Percentiles rank a stretch among this genome's conserved stretches.
phyloP scores from a whole-genome alignment of 164 flowering plant species.

The Vitis rupestris region DNA sequence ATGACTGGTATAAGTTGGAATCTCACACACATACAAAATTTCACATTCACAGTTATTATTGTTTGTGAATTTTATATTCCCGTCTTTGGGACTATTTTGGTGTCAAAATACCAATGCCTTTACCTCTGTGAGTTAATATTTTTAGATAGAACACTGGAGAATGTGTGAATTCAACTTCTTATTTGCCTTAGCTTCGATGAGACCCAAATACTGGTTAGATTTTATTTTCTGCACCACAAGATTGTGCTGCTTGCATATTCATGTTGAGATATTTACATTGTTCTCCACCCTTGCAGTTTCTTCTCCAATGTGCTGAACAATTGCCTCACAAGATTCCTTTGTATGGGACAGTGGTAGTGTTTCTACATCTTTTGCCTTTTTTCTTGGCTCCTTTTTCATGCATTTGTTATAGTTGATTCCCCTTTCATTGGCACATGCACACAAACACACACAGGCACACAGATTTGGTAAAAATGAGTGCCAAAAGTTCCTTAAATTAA shows the following conservation, averaged over 20 bases:
- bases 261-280: slow-evolving; percentile 5
- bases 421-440: not conserved
- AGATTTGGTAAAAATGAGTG: too few relatives aligned
- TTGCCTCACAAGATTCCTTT: slow-evolving; percentile 95
- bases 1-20: too few relatives aligned
- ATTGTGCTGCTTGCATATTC: not conserved
- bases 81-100: too few relatives aligned
- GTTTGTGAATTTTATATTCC: too few relatives aligned
- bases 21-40: too few relatives aligned
- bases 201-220: not conserved
- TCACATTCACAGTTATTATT: too few relatives aligned
- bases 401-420: not conserved
- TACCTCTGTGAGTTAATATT: too few relatives aligned
- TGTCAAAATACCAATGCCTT: too few relatives aligned
- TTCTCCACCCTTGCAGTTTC: slow-evolving; percentile 48
- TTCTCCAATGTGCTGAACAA: slow-evolving; percentile 87
- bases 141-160: too few relatives aligned
- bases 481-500: too few relatives aligned
- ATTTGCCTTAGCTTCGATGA: too few relatives aligned
- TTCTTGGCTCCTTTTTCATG: not conserved
- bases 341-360: slow-evolving; percentile 83
- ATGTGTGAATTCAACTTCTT: too few relatives aligned
- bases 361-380: slow-evolving; percentile 1
- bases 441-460: not conserved
- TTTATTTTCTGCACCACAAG: not conserved